Conservation (phyloP, 441 rosid species). For the Aleurites moluccanus region DNA sequence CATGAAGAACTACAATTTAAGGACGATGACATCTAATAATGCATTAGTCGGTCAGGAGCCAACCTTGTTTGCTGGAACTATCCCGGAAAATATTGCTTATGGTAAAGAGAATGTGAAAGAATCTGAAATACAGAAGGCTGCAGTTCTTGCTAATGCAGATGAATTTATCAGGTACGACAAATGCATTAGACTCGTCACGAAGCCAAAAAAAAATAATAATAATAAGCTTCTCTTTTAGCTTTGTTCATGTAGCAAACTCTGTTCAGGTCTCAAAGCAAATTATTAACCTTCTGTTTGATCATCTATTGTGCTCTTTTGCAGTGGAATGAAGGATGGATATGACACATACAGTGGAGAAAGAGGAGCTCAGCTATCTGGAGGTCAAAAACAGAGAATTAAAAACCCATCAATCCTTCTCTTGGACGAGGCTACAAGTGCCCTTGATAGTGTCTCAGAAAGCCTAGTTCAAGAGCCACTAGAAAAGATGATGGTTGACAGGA, state of each 20-base stretch:
- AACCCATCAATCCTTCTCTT: conserved; percentile 54
- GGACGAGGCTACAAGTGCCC: conserved; percentile 72
- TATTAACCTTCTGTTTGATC: background rate
- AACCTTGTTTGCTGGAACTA: conserved; percentile 60
- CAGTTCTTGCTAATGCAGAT: conserved; percentile 56
- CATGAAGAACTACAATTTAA: conserved; percentile 46
- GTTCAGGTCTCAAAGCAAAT: background rate
- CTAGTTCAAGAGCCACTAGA: conserved; percentile 60
- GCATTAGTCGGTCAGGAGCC: conserved; percentile 73
- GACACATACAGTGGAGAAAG: conserved; percentile 61
- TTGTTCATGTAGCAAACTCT: background rate
- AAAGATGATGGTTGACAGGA: conserved; percentile 54
- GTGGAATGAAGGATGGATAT: conserved; percentile 68
- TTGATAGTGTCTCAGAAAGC: conserved; percentile 60
- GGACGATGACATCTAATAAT: conserved; percentile 44
- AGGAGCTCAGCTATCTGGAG: conserved; percentile 68
- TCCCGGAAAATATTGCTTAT: conserved; percentile 54
- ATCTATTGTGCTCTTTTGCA: conserved; percentile 19
- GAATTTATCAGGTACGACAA: conserved; percentile 58
- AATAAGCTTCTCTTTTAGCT: background rate
- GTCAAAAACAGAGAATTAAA: conserved; percentile 65
- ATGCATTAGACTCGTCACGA: background rate
- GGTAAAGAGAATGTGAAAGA: conserved; percentile 46
- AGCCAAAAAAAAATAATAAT: too few relatives aligned
- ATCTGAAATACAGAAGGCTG: conserved; percentile 53